Evolutionary conservation across 257 asterid species (phyloP).

Genomic region (Plectranthus barbatus): DNA sequence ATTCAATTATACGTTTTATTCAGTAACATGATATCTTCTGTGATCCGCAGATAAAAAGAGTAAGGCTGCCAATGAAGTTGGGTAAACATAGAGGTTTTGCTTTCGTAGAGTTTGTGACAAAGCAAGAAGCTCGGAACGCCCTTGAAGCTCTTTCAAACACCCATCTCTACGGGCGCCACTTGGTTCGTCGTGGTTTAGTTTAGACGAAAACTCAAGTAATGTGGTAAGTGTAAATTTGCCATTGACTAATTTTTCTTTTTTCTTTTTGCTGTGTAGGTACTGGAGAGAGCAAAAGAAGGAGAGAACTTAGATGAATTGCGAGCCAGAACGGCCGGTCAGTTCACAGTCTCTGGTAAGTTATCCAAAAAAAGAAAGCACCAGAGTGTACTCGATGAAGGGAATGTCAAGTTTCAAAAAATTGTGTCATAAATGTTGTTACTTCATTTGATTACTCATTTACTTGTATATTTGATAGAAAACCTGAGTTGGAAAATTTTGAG

Average conservation of each 20-base stretch:
- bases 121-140: constrained; percentile 89
- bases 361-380: constrained; percentile 61
- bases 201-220: background rate
- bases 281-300: constrained; percentile 94
- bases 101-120: constrained; percentile 30
- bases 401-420: constrained; percentile 6
- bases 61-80: constrained; percentile 71
- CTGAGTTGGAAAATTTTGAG: too few species aligned
- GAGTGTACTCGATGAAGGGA: constrained; percentile 45
- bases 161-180: constrained; percentile 94
- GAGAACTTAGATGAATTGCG: constrained; percentile 87
- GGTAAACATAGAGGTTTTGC: constrained; percentile 41
- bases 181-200: constrained; percentile 44
- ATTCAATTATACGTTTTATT: too few species aligned
- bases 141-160: constrained; percentile 72
- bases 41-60: constrained; percentile 59
- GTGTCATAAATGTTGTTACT: too few species aligned
- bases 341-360: constrained; percentile 40
- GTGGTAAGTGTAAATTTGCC: background rate
- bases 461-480: constrained; percentile 16
- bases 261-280: constrained; percentile 57
- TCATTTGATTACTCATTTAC: too few species aligned
- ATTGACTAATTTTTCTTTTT: too few species aligned
- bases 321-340: constrained; percentile 78
- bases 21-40: too few species aligned